Base-by-base conservation (phyloP, 2,329 filamentous ascomycete genomes). In the Clarireedia sp. region DNA sequence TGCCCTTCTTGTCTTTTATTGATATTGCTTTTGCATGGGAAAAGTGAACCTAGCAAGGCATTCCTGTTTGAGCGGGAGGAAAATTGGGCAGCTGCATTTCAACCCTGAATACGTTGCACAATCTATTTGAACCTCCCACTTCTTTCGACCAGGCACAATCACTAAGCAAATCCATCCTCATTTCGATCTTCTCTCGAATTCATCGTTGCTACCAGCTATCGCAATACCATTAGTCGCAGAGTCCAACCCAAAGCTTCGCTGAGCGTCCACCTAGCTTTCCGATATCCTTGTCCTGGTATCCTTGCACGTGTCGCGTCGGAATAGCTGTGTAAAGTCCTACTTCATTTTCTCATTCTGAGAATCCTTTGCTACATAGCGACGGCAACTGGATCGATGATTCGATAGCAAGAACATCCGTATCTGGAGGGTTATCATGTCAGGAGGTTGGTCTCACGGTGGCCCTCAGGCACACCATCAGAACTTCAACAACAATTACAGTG, bases 11-110 rank as follows among this genome's bases (percentile, higher is more conserved):
- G 16, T 41, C 38, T 41, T 41, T 19, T 41, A 38, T 19, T 51
- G 33, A 41, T 48, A 38, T 33, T 6, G 57, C 61, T 37, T 61
- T 61, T 7, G 60, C 59, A 33, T 47, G 67, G 64, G 56, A 69
- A 12, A 12, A 75, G 62, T 58, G 63, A 65, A 9, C 72, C 74
- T 14, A 69, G 63, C 8, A 75, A 60, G 8, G 64, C 26, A 12
- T 17, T 48, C 37, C 26, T 54, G 23, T 19, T 48, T 26, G n/a
- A 47, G 33, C 46, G 37, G 19, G 43, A 48, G 44, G 36, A 29
- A 44, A 47, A 23, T 53, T n/a, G 41, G 50, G 41, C 24, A 38
- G 23, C 51, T 54, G 23, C 43, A 54, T 26, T 48, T 41, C 33
- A 54, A 48, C 51, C 44, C 38, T 48, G 33, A 48, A 9, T 40